Percentiles rank a stretch among this genome's conserved stretches.
These are phyloP conservation scores for Leptodontidium sp. DNA, from an alignment of 2,329 filamentous ascomycete genomes.

Conservation along the genomic window DNA sequence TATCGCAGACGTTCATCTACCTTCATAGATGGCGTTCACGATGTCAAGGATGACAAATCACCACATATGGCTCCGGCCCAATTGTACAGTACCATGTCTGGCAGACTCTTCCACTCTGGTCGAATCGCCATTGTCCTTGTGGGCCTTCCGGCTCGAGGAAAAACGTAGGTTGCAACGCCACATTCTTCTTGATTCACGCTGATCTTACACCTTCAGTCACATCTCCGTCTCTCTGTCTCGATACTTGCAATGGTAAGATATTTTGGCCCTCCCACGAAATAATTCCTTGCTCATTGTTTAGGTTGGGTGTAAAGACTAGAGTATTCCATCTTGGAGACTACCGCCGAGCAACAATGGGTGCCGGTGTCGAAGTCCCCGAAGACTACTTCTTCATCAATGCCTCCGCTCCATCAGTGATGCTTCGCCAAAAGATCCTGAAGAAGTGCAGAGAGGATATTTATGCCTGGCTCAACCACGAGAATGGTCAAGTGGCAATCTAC, in stretches of 20 bases:
- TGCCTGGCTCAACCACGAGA: slow-evolving; percentile 94
- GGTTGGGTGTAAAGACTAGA: slow-evolving; percentile 96
- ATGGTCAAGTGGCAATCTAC: slow-evolving; percentile 97
- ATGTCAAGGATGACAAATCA: slow-evolving; percentile 78
- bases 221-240: slow-evolving; percentile 95
- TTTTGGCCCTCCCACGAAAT: neutral
- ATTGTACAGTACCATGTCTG: slow-evolving; percentile 97
- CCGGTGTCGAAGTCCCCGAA: slow-evolving; percentile 84
- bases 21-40: slow-evolving; percentile 96
- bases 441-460: slow-evolving; percentile 98
- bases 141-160: slow-evolving; percentile 91
- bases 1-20: slow-evolving; percentile 94
- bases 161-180: slow-evolving; percentile 70
- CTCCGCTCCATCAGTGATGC: slow-evolving; percentile 87
- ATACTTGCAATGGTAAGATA: slow-evolving; percentile 83
- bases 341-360: slow-evolving; percentile 86
- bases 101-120: slow-evolving; percentile 94
- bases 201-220: slow-evolving; percentile 62
- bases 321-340: slow-evolving; percentile 99
- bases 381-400: slow-evolving; percentile 99
- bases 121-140: slow-evolving; percentile 98
- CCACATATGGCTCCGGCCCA: slow-evolving; percentile 88
- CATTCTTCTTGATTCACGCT: slow-evolving; percentile 18
- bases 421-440: slow-evolving; percentile 96
- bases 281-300: slow-evolving; percentile 45